Base-by-base conservation (phyloP, 2,329 filamentous ascomycete genomes). In the Furcasterigmium furcatum region DNA sequence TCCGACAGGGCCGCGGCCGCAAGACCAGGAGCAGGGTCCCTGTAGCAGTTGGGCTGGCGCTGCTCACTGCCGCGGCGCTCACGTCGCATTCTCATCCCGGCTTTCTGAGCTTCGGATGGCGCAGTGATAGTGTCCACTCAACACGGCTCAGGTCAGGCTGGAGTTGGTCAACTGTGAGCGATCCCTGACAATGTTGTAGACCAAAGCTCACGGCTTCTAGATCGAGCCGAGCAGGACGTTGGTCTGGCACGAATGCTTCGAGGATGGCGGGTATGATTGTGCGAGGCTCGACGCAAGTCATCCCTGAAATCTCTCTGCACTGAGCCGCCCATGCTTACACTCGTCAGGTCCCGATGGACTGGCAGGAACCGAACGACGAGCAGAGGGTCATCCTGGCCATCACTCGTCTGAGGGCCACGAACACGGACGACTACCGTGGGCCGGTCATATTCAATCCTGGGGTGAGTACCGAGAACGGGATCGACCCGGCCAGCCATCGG, bases 381-480 rank as follows among this genome's bases (percentile, higher is more conserved):
- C 47, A 54, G 13, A 52, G 61, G 18, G 62, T 66, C 18, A 52
- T 61, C 1, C 49, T 66, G 18, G 65, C 61, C 14, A 51, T 68
- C 20, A 55, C 60, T 39, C 58, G 58, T 32, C 46, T 66, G 40
- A 51, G 59, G 2, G 64, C 63, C n/a, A 66, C 59, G 41, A 52
- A 55, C 6, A 53, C 51, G 13, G 46, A 43, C 5, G 51, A 55
- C 19, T 48, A 50, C 14, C 52, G 60, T 20, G 49, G 61, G 21
- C 62, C 64, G 5, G 56, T 66, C 9, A 64, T 66, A 41, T 53
- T 64, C 13, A 66, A 66, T 43, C 64, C 64, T 1, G 64, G 62
- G 38, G 63, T 65, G 51, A 38, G 62, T 46, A 14, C 14, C 4
- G 14, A 1, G 1, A 18, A 5, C 30, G 25, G 18, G 14, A 34